Base-by-base conservation (phyloP, 306 rosid genomes). In the Vicia villosa region DNA sequence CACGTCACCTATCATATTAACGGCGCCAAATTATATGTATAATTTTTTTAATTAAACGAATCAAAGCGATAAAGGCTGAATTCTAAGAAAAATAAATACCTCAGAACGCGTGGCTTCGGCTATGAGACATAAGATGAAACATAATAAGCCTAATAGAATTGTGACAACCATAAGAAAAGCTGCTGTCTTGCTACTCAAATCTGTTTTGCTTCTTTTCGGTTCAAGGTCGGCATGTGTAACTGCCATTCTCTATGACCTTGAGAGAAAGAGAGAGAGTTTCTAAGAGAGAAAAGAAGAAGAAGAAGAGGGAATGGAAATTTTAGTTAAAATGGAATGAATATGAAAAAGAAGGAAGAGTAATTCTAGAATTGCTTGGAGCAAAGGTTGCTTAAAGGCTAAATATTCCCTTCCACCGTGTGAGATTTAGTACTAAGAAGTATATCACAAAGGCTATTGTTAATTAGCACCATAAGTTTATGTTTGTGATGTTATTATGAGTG, bases 51-150 rank as follows among this genome's bases (percentile, higher is more conserved):
- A 52, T 52, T 52, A 21, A 52, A 52, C 32, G 24, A 51, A 51
- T 51, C 5, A 26, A 51, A 51, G 7, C 8, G 30, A 20, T 7
- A 51, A 10, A 1, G 6, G 0, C 30, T 4, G 11, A 10, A 50
- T 19, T 0, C 4, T 2, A 3, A 1, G 10, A 1, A 61, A 38
- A 47, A 24, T 3, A 26, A 78, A 68, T 80, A 91, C 99, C 96
- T 82, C 84, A 6, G 99, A 95, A 70, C 97, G 99, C 2, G 95
- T 87, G 68, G 92, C 86, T 81, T 95, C 99, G 5, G 99, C 92
- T 32, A 91, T 54, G 72, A 91, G 92, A 54, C 96, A 95, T 2
- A 95, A 83, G 76, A 89, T 51, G 95, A 95, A 91, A 78, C 92
- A 91, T 1, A 77, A 40, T 28, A 91, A 83, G 72, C 99, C 99